Evolutionary conservation across 495 filamentous ascomycete species (phyloP).

Genomic region (Chlorociboria aeruginascens): DNA sequence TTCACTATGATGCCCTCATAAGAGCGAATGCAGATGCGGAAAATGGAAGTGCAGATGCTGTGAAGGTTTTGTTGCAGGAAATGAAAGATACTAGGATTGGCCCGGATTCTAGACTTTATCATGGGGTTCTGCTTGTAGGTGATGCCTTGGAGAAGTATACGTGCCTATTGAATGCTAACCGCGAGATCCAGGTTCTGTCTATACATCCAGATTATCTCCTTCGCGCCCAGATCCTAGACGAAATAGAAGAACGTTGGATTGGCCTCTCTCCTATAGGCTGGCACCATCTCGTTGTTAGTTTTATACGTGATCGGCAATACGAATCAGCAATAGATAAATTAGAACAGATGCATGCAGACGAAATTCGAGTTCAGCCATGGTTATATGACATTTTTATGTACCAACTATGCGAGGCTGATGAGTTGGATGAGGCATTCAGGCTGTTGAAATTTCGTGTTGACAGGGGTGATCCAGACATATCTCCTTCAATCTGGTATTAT

Average conservation of each 20-base stretch:
- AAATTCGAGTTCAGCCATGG: constrained; percentile 49
- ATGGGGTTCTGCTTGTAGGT: constrained; percentile 57
- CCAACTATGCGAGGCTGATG: constrained; percentile 52
- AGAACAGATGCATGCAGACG: constrained; percentile 48
- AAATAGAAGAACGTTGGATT: constrained; percentile 62
- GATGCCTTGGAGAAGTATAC: background rate
- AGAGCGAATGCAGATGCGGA: constrained; percentile 50
- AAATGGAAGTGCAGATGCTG: constrained; percentile 49
- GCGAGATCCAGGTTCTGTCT: constrained; percentile 44
- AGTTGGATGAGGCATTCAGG: constrained; percentile 61
- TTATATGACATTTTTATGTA: constrained; percentile 65
- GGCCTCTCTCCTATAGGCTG: constrained; percentile 48
- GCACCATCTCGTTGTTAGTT: constrained; percentile 56
- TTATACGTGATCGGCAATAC: constrained; percentile 67
- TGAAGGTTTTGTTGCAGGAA: constrained; percentile 51
- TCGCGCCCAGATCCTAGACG: constrained; percentile 54
- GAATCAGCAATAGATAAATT: constrained; percentile 71
- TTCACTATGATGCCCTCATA: constrained; percentile 64
- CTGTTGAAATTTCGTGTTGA: constrained; percentile 45
- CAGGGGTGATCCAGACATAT: constrained; percentile 32
- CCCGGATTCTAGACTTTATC: constrained; percentile 52
- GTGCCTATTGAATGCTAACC: background rate
- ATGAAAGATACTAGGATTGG: constrained; percentile 50
- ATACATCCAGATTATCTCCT: constrained; percentile 79
- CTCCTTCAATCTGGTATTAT: constrained; percentile 47